Conservation (phyloP, 495 filamentous ascomycete species). For the Hypoxylon lienhwacheense region DNA sequence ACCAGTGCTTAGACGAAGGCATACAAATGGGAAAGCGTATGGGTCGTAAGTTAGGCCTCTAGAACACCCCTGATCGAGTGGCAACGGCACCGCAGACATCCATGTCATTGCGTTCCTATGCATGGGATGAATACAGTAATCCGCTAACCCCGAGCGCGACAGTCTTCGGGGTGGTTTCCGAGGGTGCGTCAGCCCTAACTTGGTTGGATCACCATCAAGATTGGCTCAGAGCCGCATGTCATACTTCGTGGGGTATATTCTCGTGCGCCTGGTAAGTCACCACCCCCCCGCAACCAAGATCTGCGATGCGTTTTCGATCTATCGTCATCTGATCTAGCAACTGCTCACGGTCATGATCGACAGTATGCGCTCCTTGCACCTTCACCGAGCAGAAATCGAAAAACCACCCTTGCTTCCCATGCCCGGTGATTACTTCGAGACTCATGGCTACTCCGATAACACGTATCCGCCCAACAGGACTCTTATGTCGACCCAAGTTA, state of each 20-base stretch:
- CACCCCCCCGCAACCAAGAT: constrained; percentile 1
- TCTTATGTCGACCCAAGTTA: not conserved
- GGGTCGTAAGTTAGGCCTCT: constrained; percentile 28
- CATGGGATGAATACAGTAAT: constrained; percentile 4
- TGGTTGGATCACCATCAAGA: constrained; percentile 32
- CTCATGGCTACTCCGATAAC: constrained; percentile 4
- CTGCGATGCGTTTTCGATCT: not conserved
- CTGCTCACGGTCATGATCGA: constrained; percentile 7
- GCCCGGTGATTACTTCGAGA: constrained; percentile 24
- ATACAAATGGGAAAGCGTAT: constrained; percentile 33
- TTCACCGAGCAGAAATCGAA: constrained; percentile 30
- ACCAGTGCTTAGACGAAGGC: constrained; percentile 23
- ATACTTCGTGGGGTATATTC: constrained; percentile 36
- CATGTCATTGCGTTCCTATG: not conserved
- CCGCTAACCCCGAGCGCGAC: constrained; percentile 18
- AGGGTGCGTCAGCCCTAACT: constrained; percentile 19
- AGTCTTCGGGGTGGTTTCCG: constrained; percentile 31
- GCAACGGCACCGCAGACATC: not conserved
- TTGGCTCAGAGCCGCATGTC: constrained; percentile 32
- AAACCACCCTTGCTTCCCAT: constrained; percentile 27
- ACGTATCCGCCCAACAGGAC: not conserved
- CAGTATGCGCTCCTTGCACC: constrained; percentile 30
- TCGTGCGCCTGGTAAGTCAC: constrained; percentile 28
- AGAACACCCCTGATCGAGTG: not conserved
- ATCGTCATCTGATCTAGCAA: not conserved